phyloP scores from a whole-genome alignment of 352 stramenopile species.

The Globisporangium paroecandrum region DNA sequence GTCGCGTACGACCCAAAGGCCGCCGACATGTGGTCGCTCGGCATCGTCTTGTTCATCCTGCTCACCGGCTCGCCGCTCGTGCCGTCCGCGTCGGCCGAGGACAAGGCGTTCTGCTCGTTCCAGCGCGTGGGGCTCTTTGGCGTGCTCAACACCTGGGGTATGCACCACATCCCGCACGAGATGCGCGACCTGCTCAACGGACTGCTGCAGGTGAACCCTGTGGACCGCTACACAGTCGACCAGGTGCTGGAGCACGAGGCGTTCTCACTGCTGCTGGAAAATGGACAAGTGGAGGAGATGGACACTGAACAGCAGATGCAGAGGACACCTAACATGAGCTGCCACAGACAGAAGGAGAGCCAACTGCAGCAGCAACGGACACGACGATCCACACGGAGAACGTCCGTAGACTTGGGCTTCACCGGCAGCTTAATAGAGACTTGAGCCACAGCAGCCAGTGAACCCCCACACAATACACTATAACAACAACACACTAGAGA shows the following conservation, averaged over 20 bases:
- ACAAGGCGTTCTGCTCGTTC: slow-evolving; percentile 31
- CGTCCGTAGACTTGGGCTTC: background rate
- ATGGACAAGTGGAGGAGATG: background rate
- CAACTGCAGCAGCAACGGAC: background rate
- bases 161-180: slow-evolving; percentile 10
- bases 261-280: background rate
- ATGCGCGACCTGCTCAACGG: slow-evolving; percentile 3
- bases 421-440: slow-evolving; percentile 3
- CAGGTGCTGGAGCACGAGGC: slow-evolving; percentile 4
- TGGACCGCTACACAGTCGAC: background rate
- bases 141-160: slow-evolving; percentile 32
- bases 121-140: slow-evolving; percentile 24
- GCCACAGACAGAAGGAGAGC: background rate
- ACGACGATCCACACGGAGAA: background rate
- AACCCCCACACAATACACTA: background rate
- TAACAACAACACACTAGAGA: background rate
- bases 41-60: slow-evolving; percentile 59
- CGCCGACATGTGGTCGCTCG: slow-evolving; percentile 55
- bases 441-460: background rate
- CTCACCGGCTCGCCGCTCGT: slow-evolving; percentile 46
- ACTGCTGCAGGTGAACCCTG: slow-evolving; percentile 33
- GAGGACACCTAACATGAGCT: background rate
- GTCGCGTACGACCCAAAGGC: slow-evolving; percentile 25
- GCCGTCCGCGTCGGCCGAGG: slow-evolving; percentile 27
- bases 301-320: background rate